phyloP scores from a whole-genome alignment of 1,284 basidiomycete species.

The Agaricales sp. region DNA sequence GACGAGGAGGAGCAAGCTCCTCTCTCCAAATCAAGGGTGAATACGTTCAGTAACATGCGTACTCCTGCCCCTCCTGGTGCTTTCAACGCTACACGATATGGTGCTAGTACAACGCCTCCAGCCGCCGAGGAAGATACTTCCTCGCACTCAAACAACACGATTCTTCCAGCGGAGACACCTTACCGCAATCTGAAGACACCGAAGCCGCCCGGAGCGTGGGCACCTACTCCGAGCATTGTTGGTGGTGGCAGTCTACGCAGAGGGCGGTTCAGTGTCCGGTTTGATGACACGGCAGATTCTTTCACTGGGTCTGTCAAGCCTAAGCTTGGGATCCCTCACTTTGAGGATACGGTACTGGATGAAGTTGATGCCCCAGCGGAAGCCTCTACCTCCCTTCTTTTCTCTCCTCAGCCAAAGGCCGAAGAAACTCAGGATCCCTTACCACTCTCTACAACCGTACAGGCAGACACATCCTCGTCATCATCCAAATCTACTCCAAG shows the following conservation, averaged over 20 bases:
- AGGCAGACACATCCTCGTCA: not conserved
- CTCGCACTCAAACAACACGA: not conserved
- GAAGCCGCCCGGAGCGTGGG: not conserved
- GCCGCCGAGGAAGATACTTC: not conserved
- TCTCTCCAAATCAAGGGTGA: not conserved
- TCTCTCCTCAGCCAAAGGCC: not conserved
- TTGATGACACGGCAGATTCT: not conserved
- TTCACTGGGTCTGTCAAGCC: not conserved
- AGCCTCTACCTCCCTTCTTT: not conserved
- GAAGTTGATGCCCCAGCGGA: not conserved
- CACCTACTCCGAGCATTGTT: not conserved
- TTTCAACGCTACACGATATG: not conserved
- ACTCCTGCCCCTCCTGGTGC: constrained; percentile 1
- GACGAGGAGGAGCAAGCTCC: not conserved
- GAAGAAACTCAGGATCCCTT: not conserved
- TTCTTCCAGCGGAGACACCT: not conserved
- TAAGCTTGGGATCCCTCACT: not conserved
- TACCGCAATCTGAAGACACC: not conserved
- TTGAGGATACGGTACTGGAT: not conserved
- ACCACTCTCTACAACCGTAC: not conserved
- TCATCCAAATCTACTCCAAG: not conserved
- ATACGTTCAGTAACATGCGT: not conserved
- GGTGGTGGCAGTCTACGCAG: not conserved
- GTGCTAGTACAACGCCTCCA: not conserved
- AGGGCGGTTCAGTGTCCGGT: not conserved